phyloP scores from a whole-genome alignment of 192 early-diverging fungal genomes.

The Coemansia sp. region DNA sequence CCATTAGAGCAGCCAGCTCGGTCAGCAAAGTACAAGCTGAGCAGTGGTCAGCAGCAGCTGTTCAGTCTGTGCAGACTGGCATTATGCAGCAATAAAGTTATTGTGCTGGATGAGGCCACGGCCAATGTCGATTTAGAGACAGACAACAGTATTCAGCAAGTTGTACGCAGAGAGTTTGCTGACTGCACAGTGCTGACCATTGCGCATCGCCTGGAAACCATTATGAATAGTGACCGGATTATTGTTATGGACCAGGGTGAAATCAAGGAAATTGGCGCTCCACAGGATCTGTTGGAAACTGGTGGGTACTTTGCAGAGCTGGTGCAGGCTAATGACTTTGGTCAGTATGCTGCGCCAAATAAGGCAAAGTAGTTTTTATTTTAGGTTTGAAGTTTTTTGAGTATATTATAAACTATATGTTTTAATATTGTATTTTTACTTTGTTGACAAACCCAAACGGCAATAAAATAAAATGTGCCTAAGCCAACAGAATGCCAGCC shows the following conservation, averaged over 20 bases:
- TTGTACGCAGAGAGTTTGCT: slow-evolving; percentile 52
- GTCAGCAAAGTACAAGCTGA: not conserved
- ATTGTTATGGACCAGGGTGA: slow-evolving; percentile 70
- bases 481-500: not conserved
- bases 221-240: slow-evolving; percentile 63
- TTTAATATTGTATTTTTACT: no score
- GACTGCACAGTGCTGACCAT: slow-evolving; percentile 56
- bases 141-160: slow-evolving; percentile 10
- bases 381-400: no score
- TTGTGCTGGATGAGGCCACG: slow-evolving; percentile 70
- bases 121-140: slow-evolving; percentile 52
- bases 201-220: slow-evolving; percentile 69
- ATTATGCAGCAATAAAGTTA: slow-evolving; percentile 49
- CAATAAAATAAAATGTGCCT: no score
- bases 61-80: slow-evolving; percentile 58
- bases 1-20: not conserved
- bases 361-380: no score
- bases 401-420: no score
- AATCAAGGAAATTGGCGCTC: slow-evolving; percentile 60
- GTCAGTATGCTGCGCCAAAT: no score
- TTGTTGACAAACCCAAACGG: no score
- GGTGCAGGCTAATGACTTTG: not conserved
- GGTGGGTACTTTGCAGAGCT: slow-evolving; percentile 13
- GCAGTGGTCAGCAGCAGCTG: slow-evolving; percentile 59
- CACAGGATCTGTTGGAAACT: slow-evolving; percentile 50